Conservation (phyloP, 345 rosid species). For the Pistacia integerrima region DNA sequence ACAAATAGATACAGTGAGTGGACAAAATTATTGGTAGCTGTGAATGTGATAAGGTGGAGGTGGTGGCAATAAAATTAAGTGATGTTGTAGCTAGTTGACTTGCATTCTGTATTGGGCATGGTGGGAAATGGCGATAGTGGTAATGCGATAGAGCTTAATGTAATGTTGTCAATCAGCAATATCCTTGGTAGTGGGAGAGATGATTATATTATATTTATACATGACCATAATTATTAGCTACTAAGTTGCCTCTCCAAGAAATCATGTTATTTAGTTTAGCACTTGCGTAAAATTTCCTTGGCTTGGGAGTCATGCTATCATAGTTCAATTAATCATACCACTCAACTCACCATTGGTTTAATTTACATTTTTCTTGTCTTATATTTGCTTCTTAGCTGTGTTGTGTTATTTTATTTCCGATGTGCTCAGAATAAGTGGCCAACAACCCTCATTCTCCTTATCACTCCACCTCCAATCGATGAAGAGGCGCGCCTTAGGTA, state of each 20-base stretch:
- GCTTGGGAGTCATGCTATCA: not conserved
- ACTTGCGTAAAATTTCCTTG: not conserved
- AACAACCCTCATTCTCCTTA: constrained; percentile 49
- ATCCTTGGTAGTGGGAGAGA: not conserved
- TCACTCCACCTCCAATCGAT: constrained; percentile 91
- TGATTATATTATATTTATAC: not conserved
- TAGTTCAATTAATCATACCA: not conserved
- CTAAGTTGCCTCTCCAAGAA: no score
- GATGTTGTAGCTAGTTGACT: no score
- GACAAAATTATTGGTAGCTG: not conserved
- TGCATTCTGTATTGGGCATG: no score
- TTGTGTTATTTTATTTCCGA: not conserved
- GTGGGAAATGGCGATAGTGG: no score
- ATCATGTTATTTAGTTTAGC: not conserved
- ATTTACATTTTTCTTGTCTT: not conserved
- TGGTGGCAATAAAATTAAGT: not conserved
- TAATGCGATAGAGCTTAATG: no score
- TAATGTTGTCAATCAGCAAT: not conserved
- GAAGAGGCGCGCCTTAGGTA: constrained; percentile 86
- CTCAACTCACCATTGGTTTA: not conserved
- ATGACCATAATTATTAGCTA: no score
- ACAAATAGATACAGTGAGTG: no score
- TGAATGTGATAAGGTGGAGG: not conserved
- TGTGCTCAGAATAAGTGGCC: constrained; percentile 69
- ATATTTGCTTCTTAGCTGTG: not conserved